Conservation (phyloP, 2,329 filamentous ascomycete genomes). For the Verruconis gallopava region DNA sequence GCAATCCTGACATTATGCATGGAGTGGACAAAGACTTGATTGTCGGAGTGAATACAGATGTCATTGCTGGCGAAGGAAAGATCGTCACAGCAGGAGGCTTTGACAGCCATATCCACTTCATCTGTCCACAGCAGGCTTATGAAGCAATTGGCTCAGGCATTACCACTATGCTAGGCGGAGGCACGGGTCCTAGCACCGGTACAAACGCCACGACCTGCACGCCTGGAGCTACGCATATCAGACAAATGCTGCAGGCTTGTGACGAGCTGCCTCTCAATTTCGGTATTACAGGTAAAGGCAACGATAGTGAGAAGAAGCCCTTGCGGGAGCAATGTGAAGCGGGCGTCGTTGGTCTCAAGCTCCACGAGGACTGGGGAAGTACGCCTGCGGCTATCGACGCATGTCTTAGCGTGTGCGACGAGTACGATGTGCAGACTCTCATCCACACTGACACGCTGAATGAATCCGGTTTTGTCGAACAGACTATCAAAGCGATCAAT, state of each 20-base stretch:
- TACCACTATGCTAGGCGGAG: constrained; percentile 82
- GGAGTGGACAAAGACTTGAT: constrained; percentile 67
- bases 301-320: constrained; percentile 58
- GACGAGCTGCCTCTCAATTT: constrained; percentile 75
- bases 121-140: constrained; percentile 81
- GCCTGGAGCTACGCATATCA: constrained; percentile 68
- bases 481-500: constrained; percentile 76
- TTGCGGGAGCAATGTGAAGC: constrained; percentile 70
- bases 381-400: constrained; percentile 86
- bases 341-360: constrained; percentile 79
- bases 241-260: constrained; percentile 78
- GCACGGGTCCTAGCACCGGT: constrained; percentile 78
- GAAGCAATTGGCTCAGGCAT: constrained; percentile 77
- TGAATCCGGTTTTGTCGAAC: constrained; percentile 93
- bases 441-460: constrained; percentile 96
- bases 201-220: constrained; percentile 91
- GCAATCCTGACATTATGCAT: constrained; percentile 95
- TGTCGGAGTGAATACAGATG: constrained; percentile 79
- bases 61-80: constrained; percentile 78
- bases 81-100: constrained; percentile 86
- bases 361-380: constrained; percentile 92
- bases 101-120: constrained; percentile 86
- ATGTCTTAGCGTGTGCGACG: constrained; percentile 74
- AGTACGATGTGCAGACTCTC: constrained; percentile 81
- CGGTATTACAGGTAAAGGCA: constrained; percentile 88